phyloP scores from a whole-genome alignment of 805 yeast genomes.

The Ogataea nakhonphanomensis region DNA sequence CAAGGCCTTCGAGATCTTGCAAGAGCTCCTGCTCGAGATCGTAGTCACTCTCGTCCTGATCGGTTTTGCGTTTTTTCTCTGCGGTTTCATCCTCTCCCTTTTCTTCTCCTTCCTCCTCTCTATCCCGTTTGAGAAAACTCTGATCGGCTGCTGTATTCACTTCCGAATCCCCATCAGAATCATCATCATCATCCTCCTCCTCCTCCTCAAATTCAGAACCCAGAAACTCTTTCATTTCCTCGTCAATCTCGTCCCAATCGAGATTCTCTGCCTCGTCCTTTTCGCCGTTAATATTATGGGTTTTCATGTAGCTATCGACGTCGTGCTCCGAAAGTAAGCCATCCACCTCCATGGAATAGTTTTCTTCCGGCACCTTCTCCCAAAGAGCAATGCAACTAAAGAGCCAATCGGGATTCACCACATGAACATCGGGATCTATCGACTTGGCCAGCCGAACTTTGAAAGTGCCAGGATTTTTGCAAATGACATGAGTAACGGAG shows the following conservation, averaged over 20 bases:
- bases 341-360: constrained; percentile 52
- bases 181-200: constrained; percentile 24
- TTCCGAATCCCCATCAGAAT: constrained; percentile 39
- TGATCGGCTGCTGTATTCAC: constrained; percentile 11
- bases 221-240: constrained; percentile 51
- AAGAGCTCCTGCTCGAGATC: constrained; percentile 49
- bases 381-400: constrained; percentile 81
- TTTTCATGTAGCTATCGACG: constrained; percentile 42
- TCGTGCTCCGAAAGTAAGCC: constrained; percentile 42
- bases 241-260: constrained; percentile 54
- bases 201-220: constrained; percentile 44
- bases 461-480: constrained; percentile 74
- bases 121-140: constrained; percentile 18
- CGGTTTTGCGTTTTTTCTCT: constrained; percentile 20
- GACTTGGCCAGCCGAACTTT: constrained; percentile 80
- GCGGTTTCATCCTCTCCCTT: constrained; percentile 22
- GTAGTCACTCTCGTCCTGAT: constrained; percentile 33
- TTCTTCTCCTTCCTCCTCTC: constrained; percentile 23
- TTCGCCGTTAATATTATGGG: constrained; percentile 37
- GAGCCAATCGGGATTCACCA: constrained; percentile 92
- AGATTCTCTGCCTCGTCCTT: constrained; percentile 40
- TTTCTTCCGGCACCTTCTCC: constrained; percentile 63
- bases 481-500: constrained; percentile 83
- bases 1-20: constrained; percentile 48
- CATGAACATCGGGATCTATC: constrained; percentile 54